phyloP scores from a whole-genome alignment of 768 basidiomycete genomes.

The Termitomyces eurrhizus region DNA sequence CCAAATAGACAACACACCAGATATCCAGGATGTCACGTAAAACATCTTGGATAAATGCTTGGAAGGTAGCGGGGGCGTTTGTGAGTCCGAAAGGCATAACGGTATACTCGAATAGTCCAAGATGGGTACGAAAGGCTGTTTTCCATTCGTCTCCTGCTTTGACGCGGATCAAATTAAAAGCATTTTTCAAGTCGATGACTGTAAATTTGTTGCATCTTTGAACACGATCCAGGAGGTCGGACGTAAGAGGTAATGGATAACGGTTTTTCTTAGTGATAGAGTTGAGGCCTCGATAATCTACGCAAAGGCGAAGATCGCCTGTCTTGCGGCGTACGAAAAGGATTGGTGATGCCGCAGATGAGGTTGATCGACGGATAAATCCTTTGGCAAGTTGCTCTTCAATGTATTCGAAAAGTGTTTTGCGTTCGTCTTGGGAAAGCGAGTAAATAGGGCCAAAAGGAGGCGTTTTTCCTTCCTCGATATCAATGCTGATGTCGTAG shows the following conservation, averaged over 20 bases:
- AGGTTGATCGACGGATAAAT: conserved; percentile 22
- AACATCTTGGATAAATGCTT: neutral
- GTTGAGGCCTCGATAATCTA: conserved; percentile 15
- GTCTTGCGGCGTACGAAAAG: conserved; percentile 23
- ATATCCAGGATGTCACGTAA: no score
- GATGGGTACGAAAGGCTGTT: no score
- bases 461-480: conserved; percentile 21
- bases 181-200: conserved; percentile 17
- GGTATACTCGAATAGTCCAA: no score
- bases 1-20: no score
- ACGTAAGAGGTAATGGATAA: no score
- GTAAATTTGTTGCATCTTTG: conserved; percentile 22
- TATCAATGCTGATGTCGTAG: conserved; percentile 29
- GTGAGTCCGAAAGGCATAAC: no score
- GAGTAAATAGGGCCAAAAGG: conserved; percentile 18
- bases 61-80: conserved; percentile 10
- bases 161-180: no score
- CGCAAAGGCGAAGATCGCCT: conserved; percentile 16
- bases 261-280: no score
- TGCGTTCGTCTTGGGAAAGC: conserved; percentile 20
- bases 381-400: conserved; percentile 25
- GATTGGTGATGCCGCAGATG: conserved; percentile 18
- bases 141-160: conserved; percentile 7
- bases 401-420: conserved; percentile 24
- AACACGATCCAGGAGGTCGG: conserved; percentile 25